Percentiles rank a stretch among this genome's conserved stretches.
These are phyloP conservation scores for Schizopora paradoxa DNA, from an alignment of 1,284 basidiomycete genomes.

Conservation along the genomic window DNA sequence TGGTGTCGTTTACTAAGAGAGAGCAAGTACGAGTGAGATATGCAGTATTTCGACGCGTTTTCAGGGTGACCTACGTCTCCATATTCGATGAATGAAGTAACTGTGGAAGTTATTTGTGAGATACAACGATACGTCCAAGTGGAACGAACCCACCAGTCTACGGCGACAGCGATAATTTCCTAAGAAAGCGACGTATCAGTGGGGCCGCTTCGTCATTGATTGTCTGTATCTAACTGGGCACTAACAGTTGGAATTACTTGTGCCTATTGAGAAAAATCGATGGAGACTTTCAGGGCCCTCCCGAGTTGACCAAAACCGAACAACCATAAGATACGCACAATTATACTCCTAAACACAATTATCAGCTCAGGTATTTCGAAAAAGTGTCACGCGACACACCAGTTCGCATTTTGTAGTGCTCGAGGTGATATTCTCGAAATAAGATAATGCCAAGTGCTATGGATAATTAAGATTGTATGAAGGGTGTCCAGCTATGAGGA, in stretches of 20 bases:
- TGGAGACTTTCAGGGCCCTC: too few relatives aligned
- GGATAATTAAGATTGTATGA: background rate
- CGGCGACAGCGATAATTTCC: background rate
- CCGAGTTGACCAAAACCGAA: too few relatives aligned
- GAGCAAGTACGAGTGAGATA: too few relatives aligned
- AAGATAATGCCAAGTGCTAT: background rate
- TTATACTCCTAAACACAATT: background rate
- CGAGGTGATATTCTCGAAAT: background rate
- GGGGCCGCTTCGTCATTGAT: too few relatives aligned
- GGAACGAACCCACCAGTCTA: background rate
- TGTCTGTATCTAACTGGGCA: too few relatives aligned
- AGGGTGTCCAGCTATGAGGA: background rate
- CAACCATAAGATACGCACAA: background rate
- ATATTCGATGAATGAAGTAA: background rate
- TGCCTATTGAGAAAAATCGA: background rate
- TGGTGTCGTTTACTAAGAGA: too few relatives aligned
- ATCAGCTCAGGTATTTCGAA: too few relatives aligned
- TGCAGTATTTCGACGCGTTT: too few relatives aligned
- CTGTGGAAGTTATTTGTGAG: too few relatives aligned
- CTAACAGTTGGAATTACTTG: background rate
- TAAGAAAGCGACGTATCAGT: background rate
- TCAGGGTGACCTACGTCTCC: background rate
- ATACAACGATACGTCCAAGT: too few relatives aligned
- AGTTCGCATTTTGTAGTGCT: background rate
- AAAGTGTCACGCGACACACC: background rate